Evolutionary conservation across 441 rosid species (phyloP).

Genomic region (Erysimum cheiri): DNA sequence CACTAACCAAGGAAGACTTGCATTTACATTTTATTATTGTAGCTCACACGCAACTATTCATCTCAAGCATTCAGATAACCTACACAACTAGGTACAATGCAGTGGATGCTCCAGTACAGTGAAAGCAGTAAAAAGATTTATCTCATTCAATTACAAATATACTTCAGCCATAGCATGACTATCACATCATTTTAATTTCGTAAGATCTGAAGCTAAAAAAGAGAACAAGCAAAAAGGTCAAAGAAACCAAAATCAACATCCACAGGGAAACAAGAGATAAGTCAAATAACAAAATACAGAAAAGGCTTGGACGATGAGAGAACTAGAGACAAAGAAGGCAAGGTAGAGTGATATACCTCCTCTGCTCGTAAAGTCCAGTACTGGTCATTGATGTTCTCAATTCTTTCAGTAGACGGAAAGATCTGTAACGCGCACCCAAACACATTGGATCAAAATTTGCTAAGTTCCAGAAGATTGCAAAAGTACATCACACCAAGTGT

Average conservation of each 20-base stretch:
- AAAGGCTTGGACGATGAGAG: conserved; percentile 28
- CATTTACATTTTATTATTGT: not conserved
- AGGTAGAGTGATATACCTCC: conserved; percentile 60
- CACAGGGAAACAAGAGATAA: not conserved
- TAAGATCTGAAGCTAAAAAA: not conserved
- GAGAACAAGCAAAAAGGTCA: not conserved
- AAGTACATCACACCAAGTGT: conserved; percentile 2
- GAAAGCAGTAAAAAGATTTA: conserved; percentile 17
- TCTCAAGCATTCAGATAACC: conserved; percentile 25
- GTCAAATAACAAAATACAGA: conserved; percentile 17
- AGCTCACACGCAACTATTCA: conserved; percentile 25
- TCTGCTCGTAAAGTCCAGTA: conserved; percentile 99
- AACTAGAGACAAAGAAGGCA: conserved; percentile 22
- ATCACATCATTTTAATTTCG: not conserved
- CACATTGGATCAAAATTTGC: conserved; percentile 28
- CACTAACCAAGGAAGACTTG: conserved; percentile 12
- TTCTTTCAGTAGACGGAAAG: conserved; percentile 78
- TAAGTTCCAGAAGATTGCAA: conserved; percentile 14
- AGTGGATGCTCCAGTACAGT: not conserved
- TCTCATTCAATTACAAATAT: conserved; percentile 17
- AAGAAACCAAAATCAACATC: conserved; percentile 11
- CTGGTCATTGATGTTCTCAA: conserved; percentile 98
- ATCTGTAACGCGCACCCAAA: conserved; percentile 58
- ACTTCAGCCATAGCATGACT: conserved; percentile 14
- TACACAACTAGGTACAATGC: conserved; percentile 7